These are phyloP conservation scores for Lactifluus volemus DNA, from an alignment of 768 basidiomycete genomes.

Conservation along the genomic window DNA sequence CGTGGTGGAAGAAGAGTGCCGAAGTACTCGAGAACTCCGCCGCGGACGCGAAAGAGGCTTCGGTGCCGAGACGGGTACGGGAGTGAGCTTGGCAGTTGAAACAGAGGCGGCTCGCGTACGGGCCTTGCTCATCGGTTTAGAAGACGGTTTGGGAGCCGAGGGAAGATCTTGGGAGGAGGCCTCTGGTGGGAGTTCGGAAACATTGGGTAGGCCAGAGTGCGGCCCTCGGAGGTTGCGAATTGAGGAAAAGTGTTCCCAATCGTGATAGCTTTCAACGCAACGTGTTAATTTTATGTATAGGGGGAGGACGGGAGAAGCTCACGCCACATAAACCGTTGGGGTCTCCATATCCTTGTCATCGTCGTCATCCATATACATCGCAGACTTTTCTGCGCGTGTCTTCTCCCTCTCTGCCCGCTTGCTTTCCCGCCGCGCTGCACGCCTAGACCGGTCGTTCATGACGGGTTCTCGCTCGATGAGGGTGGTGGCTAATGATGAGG, in stretches of 20 bases:
- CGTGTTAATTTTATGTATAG: neutral
- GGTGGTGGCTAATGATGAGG: conserved; percentile 22
- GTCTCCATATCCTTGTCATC: conserved; percentile 23
- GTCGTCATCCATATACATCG: conserved; percentile 23
- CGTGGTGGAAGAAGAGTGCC: conserved; percentile 6
- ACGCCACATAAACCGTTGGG: conserved; percentile 75
- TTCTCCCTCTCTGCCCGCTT: conserved; percentile 26
- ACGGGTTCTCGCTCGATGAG: conserved; percentile 22
- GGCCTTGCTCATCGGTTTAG: conserved; percentile 23
- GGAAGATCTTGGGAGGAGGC: conserved; percentile 26
- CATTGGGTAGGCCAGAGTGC: conserved; percentile 62
- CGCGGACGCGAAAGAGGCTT: conserved; percentile 14
- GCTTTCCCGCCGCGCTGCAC: conserved; percentile 35
- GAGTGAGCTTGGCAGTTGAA: conserved; percentile 14
- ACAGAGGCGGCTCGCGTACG: conserved; percentile 12
- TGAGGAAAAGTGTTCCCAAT: conserved; percentile 95
- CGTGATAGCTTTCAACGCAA: conserved; percentile 55
- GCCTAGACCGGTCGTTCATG: conserved; percentile 36
- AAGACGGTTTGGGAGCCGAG: conserved; percentile 23
- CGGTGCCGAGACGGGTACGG: conserved; percentile 13
- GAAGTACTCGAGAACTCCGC: conserved; percentile 6
- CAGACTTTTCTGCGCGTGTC: conserved; percentile 14
- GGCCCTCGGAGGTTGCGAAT: conserved; percentile 83
- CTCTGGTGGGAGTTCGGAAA: conserved; percentile 40
- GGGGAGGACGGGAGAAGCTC: conserved; percentile 30